Conservation (phyloP, 1,139 yeast species). For the Yamadazyma friedrichii region DNA sequence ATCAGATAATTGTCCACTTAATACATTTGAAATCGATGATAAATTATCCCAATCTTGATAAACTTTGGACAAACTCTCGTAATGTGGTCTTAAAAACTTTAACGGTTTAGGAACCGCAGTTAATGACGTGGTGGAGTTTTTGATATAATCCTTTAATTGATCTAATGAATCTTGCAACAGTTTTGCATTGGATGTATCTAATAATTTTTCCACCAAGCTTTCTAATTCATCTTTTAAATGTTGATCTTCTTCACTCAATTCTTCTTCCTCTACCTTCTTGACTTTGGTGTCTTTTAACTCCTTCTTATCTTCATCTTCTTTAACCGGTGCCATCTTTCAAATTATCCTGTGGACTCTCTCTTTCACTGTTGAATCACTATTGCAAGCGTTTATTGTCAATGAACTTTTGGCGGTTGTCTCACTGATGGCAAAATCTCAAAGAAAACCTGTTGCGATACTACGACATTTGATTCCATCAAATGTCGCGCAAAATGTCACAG, state of each 20-base stretch:
- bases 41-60: conserved; percentile 60
- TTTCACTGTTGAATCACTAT: background rate
- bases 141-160: conserved; percentile 71
- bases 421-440: conserved; percentile 4
- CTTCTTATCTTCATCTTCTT: conserved; percentile 5
- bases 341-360: background rate
- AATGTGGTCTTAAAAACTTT: conserved; percentile 90
- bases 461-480: too few relatives aligned
- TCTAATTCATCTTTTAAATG: conserved; percentile 87
- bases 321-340: conserved; percentile 14
- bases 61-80: conserved; percentile 60
- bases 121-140: conserved; percentile 96
- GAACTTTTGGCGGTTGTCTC: too few relatives aligned
- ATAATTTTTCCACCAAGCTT: conserved; percentile 75
- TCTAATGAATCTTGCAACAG: conserved; percentile 49
- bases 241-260: conserved; percentile 90
- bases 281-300: background rate
- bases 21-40: background rate
- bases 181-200: conserved; percentile 46
- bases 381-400: background rate
- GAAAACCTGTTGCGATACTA: too few relatives aligned
- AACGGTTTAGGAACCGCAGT: conserved; percentile 99
- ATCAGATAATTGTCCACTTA: conserved; percentile 53
- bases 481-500: too few relatives aligned
- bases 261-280: conserved; percentile 50